Base-by-base conservation (phyloP, 164 flowering plant genomes). In the Platanus orientalis region DNA sequence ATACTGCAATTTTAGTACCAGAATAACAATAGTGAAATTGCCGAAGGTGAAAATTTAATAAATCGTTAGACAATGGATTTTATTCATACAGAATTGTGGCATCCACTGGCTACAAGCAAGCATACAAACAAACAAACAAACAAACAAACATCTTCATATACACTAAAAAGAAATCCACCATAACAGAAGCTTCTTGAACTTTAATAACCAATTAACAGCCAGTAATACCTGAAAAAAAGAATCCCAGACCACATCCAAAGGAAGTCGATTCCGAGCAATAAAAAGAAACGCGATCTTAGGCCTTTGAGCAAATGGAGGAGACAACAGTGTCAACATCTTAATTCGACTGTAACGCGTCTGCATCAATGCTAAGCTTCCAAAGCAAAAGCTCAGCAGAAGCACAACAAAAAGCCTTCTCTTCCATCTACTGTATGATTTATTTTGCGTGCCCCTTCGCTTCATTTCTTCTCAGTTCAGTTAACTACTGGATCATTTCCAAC, bases 231-330 rank as follows among this genome's bases (percentile, higher is more conserved):
- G 80, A 70, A 90, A 87, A 60, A 90, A 90, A 0, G 75, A 80
- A 76, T 93, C 91, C 98, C 98, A 90, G 42, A 90, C 86, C 51
- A 87, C n/a, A 34, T 90, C 97, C 53, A 90, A 59, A 40, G 94
- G 83, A 67, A 93, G 80, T 23, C 97, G 88, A 65, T 93, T 93
- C 63, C 98, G 75, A 0, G 98, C 98, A 2, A 93, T 88, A 67
- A 93, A 93, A 12, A 88, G 76, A 63, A 90, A 90, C 1, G 98
- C 96, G 32, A 90, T 80, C 73, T 90, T 90, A 13, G 89, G 92
- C 34, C 45, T 71, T 34, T 71, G 83, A 51, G 61, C 65, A 16
- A 71, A 50, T 6, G 69, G 76, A 67, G 74, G 71, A 44, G 73
- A 66, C 59, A 78, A 20, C 44, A 74, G 61, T 12, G 70, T 57